Evolutionary conservation across 2,329 filamentous ascomycete genomes (phyloP).

Genomic region (Periconia digitata): DNA sequence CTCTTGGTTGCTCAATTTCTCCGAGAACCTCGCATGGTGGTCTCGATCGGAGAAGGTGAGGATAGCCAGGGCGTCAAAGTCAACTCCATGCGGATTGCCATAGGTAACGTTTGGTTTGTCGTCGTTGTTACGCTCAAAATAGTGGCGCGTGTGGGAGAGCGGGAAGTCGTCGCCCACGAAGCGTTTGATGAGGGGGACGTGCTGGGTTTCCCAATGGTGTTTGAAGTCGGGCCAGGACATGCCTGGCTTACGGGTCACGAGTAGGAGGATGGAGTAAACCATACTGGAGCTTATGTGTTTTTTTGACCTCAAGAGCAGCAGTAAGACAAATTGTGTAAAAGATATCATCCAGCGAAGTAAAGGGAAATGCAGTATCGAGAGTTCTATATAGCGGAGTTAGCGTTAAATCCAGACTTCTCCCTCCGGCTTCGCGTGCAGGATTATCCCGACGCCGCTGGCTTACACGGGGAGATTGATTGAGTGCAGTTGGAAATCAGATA

Average conservation of each 20-base stretch:
- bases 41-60: constrained; percentile 19
- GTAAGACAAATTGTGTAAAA: no score
- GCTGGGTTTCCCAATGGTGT: constrained; percentile 24
- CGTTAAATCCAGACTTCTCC: neutral
- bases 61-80: constrained; percentile 22
- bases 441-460: neutral
- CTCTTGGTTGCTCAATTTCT: constrained; percentile 10
- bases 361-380: no score
- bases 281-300: no score
- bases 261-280: constrained; percentile 20
- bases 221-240: constrained; percentile 20
- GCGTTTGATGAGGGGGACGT: constrained; percentile 23
- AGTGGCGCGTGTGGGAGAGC: constrained; percentile 24
- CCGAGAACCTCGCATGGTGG: constrained; percentile 20
- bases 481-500: no score
- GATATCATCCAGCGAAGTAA: no score
- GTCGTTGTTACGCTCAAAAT: constrained; percentile 15
- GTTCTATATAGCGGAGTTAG: neutral
- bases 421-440: neutral
- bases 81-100: constrained; percentile 7
- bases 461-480: neutral
- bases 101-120: constrained; percentile 7
- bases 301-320: no score
- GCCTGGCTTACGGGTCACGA: constrained; percentile 20
- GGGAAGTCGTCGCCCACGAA: constrained; percentile 22